Evolutionary conservation across 2,329 filamentous ascomycete genomes (phyloP), one percentile per base, ranked within the genome.

Genomic region (Pyricularia grisea): DNA sequence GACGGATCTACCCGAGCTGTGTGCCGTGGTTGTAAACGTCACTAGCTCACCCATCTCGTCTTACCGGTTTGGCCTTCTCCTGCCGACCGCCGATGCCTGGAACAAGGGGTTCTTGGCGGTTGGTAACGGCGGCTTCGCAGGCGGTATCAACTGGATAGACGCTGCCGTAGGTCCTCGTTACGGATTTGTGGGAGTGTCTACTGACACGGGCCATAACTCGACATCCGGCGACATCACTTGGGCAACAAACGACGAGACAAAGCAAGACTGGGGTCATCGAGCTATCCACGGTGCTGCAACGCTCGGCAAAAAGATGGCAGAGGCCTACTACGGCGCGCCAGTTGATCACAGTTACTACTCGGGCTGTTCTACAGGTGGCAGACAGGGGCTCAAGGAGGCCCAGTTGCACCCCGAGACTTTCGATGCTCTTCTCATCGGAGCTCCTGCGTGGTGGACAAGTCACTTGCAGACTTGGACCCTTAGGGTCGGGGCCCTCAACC

Each of bases 341-440:
- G 79, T 81, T 30, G 76, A 79, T 14, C 84, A 82, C 74, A 83
- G 81, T 6, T 88, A 87, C 75, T 88, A 84, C 73, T 78, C 81
- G 9, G 86, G 85, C 55, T 88, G 86, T 74, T 87, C 85, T 0
- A 88, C 86, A 0, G 87, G 87, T 28, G 87, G 87, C 0, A 79
- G 86, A 0, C 86, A 89, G 75, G 87, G 86, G 9, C 76, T 88
- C 14, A 84, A 82, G 68, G 82, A 85, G 69, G 78, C 84, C 3
- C 82, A 88, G 72, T 72, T 79, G 23, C 83, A 81, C 70, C 84
- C 86, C 0, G 81, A 85, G 20, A 84, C 85, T 68, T 88, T 88
- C 70, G 85, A 88, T 70, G 86, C 85, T 14, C 80, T 86, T n/a
- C 76, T 87, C 0, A 81, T 85, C 7, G 84, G 84, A 0, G 79